These are phyloP conservation scores for Hymenotorrendiella dingleyae DNA, from an alignment of 2,329 filamentous ascomycete species.

Conservation along the genomic window DNA sequence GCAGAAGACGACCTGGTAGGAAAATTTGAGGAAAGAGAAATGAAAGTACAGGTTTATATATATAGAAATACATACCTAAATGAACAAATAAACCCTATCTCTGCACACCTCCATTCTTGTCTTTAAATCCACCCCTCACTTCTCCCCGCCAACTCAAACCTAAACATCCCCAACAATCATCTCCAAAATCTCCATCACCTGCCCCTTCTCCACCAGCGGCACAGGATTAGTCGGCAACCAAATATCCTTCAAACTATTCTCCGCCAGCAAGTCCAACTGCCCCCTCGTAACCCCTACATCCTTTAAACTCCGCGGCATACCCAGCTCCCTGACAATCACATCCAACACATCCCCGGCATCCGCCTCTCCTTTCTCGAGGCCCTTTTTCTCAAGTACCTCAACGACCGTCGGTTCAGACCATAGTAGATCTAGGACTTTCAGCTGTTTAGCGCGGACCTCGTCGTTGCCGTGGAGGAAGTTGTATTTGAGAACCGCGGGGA, in stretches of 20 bases:
- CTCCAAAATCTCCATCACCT: conserved; percentile 47
- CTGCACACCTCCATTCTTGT: no score
- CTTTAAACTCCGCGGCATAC: conserved; percentile 46
- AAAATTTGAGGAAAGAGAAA: no score
- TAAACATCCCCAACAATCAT: conserved; percentile 15
- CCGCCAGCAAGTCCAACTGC: conserved; percentile 41
- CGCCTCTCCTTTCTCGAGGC: conserved; percentile 18
- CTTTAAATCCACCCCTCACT: not conserved
- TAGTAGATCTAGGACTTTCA: conserved; percentile 20
- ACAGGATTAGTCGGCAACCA: conserved; percentile 47
- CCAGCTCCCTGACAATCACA: conserved; percentile 43
- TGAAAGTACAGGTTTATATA: no score
- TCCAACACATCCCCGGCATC: conserved; percentile 48
- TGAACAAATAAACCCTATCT: no score
- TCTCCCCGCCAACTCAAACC: no score
- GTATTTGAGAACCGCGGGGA: conserved; percentile 50
- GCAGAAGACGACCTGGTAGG: no score
- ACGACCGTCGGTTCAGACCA: conserved; percentile 18
- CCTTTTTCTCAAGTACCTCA: conserved; percentile 13
- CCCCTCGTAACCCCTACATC: conserved; percentile 46
- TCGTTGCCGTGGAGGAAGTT: conserved; percentile 33
- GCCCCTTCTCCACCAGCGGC: conserved; percentile 39
- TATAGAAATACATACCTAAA: no score
- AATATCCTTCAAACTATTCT: conserved; percentile 43
- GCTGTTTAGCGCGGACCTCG: conserved; percentile 12